Evolutionary conservation across 208 protist genomes (phyloP).

Genomic region (Leptomonas seymouri): DNA sequence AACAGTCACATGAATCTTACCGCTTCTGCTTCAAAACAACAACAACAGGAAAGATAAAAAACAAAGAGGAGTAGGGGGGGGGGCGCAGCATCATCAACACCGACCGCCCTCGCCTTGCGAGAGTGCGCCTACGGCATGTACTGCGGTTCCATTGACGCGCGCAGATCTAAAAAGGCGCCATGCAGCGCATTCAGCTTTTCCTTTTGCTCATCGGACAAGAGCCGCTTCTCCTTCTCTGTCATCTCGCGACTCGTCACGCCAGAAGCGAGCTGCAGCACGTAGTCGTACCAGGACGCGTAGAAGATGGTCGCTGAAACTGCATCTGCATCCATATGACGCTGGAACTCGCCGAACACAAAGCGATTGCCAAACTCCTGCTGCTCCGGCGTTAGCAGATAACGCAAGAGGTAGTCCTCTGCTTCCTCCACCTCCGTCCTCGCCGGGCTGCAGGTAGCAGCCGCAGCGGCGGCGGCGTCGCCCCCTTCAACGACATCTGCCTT

Average conservation of each 20-base stretch:
- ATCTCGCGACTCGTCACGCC: slow-evolving; percentile 76
- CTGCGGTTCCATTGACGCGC: slow-evolving; percentile 27
- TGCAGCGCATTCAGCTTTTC: slow-evolving; percentile 70
- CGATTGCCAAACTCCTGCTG: slow-evolving; percentile 87
- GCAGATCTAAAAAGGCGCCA: slow-evolving; percentile 42
- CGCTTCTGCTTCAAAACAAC: too few species aligned
- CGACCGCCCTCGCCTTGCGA: too few species aligned
- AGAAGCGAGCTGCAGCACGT: slow-evolving; percentile 77
- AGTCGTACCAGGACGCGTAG: slow-evolving; percentile 88
- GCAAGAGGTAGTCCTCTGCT: slow-evolving; percentile 47
- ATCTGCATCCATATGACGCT: slow-evolving; percentile 71
- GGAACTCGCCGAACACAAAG: slow-evolving; percentile 85
- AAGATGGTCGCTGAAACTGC: slow-evolving; percentile 67
- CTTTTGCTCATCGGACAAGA: slow-evolving; percentile 82
- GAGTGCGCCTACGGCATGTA: slow-evolving; percentile 36
- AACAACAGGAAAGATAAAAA: too few species aligned
- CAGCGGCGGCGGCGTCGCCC: not conserved
- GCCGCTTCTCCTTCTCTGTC: slow-evolving; percentile 68
- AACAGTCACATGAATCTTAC: too few species aligned
- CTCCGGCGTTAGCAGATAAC: slow-evolving; percentile 61
- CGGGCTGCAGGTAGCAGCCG: not conserved
- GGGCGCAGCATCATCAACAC: too few species aligned
- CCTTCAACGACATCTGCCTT: not conserved
- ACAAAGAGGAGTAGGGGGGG: too few species aligned
- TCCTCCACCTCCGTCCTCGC: not conserved